Evolutionary conservation across 371 early-diverging fungal genomes (phyloP).

Genomic region (Dipsacomyces acuminosporus): DNA sequence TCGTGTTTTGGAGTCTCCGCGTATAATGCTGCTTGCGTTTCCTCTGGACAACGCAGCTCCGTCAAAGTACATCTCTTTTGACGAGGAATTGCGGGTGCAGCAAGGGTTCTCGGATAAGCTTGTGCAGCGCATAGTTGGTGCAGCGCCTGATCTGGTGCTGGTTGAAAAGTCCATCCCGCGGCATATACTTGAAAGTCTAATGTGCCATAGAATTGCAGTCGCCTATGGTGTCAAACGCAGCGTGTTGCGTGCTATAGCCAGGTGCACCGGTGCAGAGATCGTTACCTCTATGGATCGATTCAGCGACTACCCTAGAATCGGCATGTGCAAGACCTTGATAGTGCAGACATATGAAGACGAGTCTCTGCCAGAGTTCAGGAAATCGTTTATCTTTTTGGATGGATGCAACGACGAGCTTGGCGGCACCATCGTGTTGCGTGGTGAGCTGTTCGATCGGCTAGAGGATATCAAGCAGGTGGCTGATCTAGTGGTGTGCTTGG

Average conservation of each 20-base stretch:
- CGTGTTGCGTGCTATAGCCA: conserved; percentile 72
- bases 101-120: conserved; percentile 73
- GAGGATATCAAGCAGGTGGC: conserved; percentile 69
- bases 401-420: conserved; percentile 75
- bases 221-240: conserved; percentile 76
- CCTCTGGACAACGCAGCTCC: conserved; percentile 84
- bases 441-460: conserved; percentile 59
- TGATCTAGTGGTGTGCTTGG: conserved; percentile 73
- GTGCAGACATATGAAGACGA: conserved; percentile 73
- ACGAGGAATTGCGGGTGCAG: conserved; percentile 79
- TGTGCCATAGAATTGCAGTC: conserved; percentile 69
- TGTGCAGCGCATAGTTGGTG: conserved; percentile 65
- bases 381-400: conserved; percentile 81
- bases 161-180: conserved; percentile 73
- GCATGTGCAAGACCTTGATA: conserved; percentile 70
- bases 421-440: conserved; percentile 84
- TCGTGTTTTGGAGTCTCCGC: conserved; percentile 58
- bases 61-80: conserved; percentile 73
- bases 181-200: conserved; percentile 73
- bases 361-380: conserved; percentile 67
- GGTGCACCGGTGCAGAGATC: conserved; percentile 78
- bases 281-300: conserved; percentile 76
- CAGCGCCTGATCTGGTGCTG: conserved; percentile 75
- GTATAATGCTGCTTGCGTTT: conserved; percentile 79
- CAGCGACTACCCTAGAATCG: conserved; percentile 59